Evolutionary conservation across 1,284 basidiomycete species (phyloP).

Genomic region (Flammula alnicola): DNA sequence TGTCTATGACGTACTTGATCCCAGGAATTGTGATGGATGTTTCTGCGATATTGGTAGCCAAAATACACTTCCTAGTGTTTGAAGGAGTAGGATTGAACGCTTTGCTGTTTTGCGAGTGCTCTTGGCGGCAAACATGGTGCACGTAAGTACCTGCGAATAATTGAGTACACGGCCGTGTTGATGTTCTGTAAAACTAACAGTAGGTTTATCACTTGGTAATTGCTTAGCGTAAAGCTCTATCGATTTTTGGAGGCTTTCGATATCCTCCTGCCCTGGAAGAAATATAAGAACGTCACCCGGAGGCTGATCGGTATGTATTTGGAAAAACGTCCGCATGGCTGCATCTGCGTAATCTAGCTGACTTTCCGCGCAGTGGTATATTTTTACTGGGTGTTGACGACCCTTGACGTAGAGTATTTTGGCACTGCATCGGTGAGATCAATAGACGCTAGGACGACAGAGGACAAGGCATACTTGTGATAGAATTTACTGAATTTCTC

Average conservation of each 20-base stretch:
- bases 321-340: constrained; percentile 88
- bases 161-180: background rate
- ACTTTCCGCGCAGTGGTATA: constrained; percentile 73
- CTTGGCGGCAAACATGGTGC: constrained; percentile 88
- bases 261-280: constrained; percentile 96
- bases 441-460: background rate
- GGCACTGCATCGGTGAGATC: constrained; percentile 54
- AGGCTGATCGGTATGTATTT: constrained; percentile 83
- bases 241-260: constrained; percentile 83
- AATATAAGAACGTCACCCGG: constrained; percentile 94
- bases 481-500: constrained; percentile 93
- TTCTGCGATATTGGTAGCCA: constrained; percentile 98
- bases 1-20: constrained; percentile 94
- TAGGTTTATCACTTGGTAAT: constrained; percentile 57
- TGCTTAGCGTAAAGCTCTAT: constrained; percentile 70
- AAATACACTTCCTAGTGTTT: constrained; percentile 85
- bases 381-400: constrained; percentile 89
- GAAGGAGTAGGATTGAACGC: constrained; percentile 77
- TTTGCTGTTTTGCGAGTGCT: constrained; percentile 77
- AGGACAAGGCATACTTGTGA: constrained; percentile 58
- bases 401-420: constrained; percentile 92
- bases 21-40: constrained; percentile 98
- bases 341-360: constrained; percentile 90
- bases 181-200: constrained; percentile 44
- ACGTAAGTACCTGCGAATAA: constrained; percentile 62